Evolutionary conservation across 768 basidiomycete genomes (phyloP), one percentile per base, ranked within the genome.

Genomic region (Inosperma sp.): DNA sequence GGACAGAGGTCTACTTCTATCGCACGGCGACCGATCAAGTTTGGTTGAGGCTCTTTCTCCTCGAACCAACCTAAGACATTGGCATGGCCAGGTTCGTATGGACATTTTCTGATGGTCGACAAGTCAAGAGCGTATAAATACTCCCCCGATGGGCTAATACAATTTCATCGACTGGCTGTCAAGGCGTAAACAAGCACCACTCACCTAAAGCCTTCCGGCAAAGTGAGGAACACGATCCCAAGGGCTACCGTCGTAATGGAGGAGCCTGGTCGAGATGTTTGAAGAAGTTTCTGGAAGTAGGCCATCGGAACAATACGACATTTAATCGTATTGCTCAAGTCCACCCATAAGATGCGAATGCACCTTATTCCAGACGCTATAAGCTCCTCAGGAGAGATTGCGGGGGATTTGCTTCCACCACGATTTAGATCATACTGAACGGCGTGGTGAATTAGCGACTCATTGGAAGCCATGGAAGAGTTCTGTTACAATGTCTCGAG

Each of bases 41-140:
- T 69, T 5, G 59, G 61, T 34, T 71, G 53, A 1, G 79, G 72
- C 0, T 59, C 56, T 55, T 82, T 83, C 58, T 84, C 78, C 58
- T 87, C 71, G 60, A 87, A 85, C 71, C 76, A 81, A 5, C 88
- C 88, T 67, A 85, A 72, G 21, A 88, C 68, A 47, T 70, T 77
- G 4, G 75, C 80, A 57, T 86, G 83, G 0, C 79, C 77, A 0
- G 78, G 76, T 0, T 81, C 79, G 54, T 85, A 86, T 10, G 74
- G 64, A 49, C 78, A 82, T 3, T 70, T 33, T 47, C 79, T 76
- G 27, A 82, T 60, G 3, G 82, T 77, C n/a, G 67, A 65, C 16
- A 81, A 48, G 55, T 91, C 88, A 12, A 79, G 64, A 3, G 73
- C 77, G 50, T 81, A 83, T 7, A 82, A 65, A 54, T 80, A 75